phyloP scores from a whole-genome alignment of 306 rosid genomes.

The Vigna mungo region DNA sequence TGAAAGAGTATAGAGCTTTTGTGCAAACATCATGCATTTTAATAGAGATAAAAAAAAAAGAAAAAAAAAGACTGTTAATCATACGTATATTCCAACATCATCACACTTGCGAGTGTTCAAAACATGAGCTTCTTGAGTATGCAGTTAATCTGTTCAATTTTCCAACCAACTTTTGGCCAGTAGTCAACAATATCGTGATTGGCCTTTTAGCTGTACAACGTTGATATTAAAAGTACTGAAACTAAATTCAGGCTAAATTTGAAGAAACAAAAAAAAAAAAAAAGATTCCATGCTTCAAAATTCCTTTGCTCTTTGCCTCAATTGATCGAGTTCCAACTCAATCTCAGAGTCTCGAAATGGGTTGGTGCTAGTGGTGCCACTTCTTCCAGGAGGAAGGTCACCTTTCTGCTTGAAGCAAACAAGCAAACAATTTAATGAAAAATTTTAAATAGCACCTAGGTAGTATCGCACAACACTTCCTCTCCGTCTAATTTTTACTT shows the following conservation, averaged over 20 bases:
- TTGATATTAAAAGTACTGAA: slow-evolving; percentile 43
- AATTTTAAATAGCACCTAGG: not conserved
- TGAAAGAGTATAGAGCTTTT: not conserved
- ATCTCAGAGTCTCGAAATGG: slow-evolving; percentile 84
- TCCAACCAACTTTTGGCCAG: slow-evolving; percentile 30
- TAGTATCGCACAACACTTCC: slow-evolving; percentile 1
- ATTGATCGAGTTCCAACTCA: slow-evolving; percentile 79
- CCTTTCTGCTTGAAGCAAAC: slow-evolving; percentile 74
- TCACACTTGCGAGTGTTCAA: slow-evolving; percentile 16
- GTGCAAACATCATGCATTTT: not conserved
- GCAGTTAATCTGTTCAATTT: slow-evolving; percentile 35
- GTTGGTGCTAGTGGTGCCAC: slow-evolving; percentile 48
- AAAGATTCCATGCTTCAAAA: slow-evolving; percentile 45
- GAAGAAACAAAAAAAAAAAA: not conserved
- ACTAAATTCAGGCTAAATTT: slow-evolving; percentile 36
- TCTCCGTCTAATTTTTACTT: slow-evolving; percentile 3
- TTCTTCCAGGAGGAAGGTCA: slow-evolving; percentile 94
- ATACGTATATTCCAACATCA: slow-evolving; percentile 3
- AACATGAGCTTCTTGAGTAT: slow-evolving; percentile 37
- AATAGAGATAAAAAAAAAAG: not conserved
- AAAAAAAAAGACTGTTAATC: slow-evolving; percentile 2
- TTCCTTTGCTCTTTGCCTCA: slow-evolving; percentile 80
- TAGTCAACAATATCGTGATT: slow-evolving; percentile 34
- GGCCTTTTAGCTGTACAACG: slow-evolving; percentile 55
- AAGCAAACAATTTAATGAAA: slow-evolving; percentile 23